A percentile compares a stretch with the other conserved stretches of the same genome.
Conservation (phyloP, 805 yeast genomes). For the Lipomyces kockii region DNA sequence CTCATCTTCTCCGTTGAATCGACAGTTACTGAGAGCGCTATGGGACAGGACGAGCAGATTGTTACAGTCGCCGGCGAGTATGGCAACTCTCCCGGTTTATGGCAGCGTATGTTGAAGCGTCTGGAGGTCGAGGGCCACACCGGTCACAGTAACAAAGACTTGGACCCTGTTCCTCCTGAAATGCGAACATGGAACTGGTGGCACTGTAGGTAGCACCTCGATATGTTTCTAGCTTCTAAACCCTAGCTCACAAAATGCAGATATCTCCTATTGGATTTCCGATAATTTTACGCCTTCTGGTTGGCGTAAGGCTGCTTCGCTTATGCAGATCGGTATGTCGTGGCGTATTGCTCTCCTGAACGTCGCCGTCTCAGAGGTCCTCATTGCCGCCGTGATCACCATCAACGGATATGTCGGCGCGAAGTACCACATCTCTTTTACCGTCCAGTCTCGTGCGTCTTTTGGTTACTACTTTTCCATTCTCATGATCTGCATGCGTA, state of each 20-base stretch:
- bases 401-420: conserved; percentile 78
- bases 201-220: neutral
- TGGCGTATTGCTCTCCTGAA: conserved; percentile 31
- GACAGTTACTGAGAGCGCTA: neutral
- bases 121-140: conserved; percentile 2
- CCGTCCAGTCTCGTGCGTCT: conserved; percentile 77
- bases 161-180: conserved; percentile 34
- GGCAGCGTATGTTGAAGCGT: conserved; percentile 1
- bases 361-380: conserved; percentile 38
- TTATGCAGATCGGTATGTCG: conserved; percentile 36
- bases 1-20: too few relatives aligned
- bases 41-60: neutral
- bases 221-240: neutral
- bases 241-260: neutral
- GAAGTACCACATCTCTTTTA: conserved; percentile 80
- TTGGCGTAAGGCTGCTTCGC: conserved; percentile 36
- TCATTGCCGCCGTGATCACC: conserved; percentile 71
- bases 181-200: conserved; percentile 52
- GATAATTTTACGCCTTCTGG: conserved; percentile 31
- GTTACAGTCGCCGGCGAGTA: neutral
- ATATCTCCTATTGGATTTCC: conserved; percentile 33
- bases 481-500: conserved; percentile 72
- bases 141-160: conserved; percentile 17
- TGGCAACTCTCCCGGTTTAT: neutral
- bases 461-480: conserved; percentile 85